These are phyloP conservation scores for Caryopteris hybrid DNA, from an alignment of 305 asterid genomes.

Conservation along the genomic window DNA sequence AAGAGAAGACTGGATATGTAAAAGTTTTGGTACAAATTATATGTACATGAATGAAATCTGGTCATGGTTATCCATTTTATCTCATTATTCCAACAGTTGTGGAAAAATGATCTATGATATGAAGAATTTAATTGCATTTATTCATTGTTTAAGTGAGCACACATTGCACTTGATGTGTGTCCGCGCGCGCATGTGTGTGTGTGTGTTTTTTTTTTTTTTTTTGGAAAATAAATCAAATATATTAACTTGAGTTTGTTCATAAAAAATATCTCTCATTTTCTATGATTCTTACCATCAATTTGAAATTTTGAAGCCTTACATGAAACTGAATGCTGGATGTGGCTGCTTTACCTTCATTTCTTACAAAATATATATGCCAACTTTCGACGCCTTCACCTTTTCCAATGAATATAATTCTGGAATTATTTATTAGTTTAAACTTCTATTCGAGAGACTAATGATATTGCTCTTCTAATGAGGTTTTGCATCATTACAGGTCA, in stretches of 20 bases:
- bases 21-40: not conserved
- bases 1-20: not conserved
- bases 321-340: slow-evolving; percentile 9
- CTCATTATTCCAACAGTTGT: not conserved
- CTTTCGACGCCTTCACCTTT: not conserved
- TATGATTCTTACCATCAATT: not conserved
- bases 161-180: too few species aligned
- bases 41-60: slow-evolving; percentile 16
- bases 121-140: not conserved
- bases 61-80: not conserved
- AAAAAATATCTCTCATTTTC: not conserved
- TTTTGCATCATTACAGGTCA: slow-evolving; percentile 61
- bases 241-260: not conserved
- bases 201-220: too few species aligned
- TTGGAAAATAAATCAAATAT: too few species aligned
- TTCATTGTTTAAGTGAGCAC: slow-evolving; percentile 1
- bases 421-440: not conserved
- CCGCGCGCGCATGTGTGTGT: too few species aligned
- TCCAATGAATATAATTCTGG: not conserved
- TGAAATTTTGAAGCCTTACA: slow-evolving; percentile 7
- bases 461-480: slow-evolving; percentile 19
- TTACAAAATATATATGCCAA: not conserved
- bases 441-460: not conserved
- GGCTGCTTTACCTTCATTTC: not conserved
- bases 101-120: not conserved